Evolutionary conservation across 2,329 filamentous ascomycete species (phyloP), one percentile per base, ranked within the genome.

Genomic region (Salinomyces thailandicus): DNA sequence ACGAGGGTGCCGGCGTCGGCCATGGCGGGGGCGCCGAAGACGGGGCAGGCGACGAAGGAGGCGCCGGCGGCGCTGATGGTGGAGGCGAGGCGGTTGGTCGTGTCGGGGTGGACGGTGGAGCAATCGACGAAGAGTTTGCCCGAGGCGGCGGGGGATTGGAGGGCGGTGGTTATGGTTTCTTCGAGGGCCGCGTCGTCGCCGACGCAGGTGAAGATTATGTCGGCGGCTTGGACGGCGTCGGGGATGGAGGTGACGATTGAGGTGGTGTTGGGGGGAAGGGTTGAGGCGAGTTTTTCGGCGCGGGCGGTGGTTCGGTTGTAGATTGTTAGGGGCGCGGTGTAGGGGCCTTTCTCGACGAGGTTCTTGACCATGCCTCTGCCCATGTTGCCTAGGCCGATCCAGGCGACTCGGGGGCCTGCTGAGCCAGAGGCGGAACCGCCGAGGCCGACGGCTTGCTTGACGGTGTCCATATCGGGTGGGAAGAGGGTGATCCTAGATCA

Each of bases 361-460:
- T 93, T 94, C 61, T 79, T 81, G 62, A 71, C 75, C 83, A 93
- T 93, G 45, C 80, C 85, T 30, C 47, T 65, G 81, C 85, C 86
- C 77, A 93, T 93, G 59, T 93, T 93, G 35, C 85, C 85, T 34
- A 93, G 71, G 39, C 86, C 85, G 37, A 93, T 76, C 76, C 78
- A 93, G 50, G 85, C 70, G 35, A 91, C 29, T n/a, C 53, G 51
- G 39, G 53, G 53, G 17, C 3, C n/a, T 24, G 13, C 26, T 13
- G 18, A 16, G 7, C 15, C 16, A 13, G 11, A 3, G 11, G 15
- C 26, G 18, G 14, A 18, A 19, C 19, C 28, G 14, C 19, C 35
- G 14, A 31, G 35, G 27, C 35, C 35, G 14, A 37, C 35, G 15
- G 35, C 28, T 26, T 33, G 31, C 17, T 38, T 38, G 30, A 28